phyloP scores from a whole-genome alignment of 2,329 filamentous ascomycete species.

The Diaporthe capsici region DNA sequence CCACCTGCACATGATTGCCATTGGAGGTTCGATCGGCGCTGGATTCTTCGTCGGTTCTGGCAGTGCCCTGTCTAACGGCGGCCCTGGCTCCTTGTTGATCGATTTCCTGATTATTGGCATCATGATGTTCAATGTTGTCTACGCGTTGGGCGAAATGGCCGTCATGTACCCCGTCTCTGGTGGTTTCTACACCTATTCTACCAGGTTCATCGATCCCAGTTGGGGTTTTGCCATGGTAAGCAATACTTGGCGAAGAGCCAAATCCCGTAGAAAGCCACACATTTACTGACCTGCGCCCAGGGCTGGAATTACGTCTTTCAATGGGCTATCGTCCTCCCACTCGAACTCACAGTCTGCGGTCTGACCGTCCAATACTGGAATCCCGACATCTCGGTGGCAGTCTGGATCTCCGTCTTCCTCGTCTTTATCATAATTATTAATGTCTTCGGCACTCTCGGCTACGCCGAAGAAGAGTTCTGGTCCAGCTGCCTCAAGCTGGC shows the following conservation, averaged over 20 bases:
- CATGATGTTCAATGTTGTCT: conserved; percentile 74
- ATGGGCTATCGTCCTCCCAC: conserved; percentile 62
- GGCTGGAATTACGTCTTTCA: conserved; percentile 63
- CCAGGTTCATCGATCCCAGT: conserved; percentile 70
- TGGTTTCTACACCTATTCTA: conserved; percentile 70
- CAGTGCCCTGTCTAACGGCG: conserved; percentile 62
- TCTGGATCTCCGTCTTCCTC: conserved; percentile 72
- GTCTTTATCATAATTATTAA: conserved; percentile 66
- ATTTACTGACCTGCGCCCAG: background rate
- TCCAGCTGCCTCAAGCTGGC: conserved; percentile 69
- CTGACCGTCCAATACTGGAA: conserved; percentile 66
- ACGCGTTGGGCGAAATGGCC: conserved; percentile 71
- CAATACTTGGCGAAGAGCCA: conserved; percentile 41
- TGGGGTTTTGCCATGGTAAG: conserved; percentile 68
- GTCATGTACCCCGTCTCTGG: conserved; percentile 70
- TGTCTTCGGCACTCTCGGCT: conserved; percentile 69
- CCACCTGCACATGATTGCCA: conserved; percentile 68
- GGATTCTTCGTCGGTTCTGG: conserved; percentile 75
- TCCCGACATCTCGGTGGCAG: conserved; percentile 57
- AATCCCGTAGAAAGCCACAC: background rate
- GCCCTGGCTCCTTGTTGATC: conserved; percentile 59
- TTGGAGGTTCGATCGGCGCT: conserved; percentile 70
- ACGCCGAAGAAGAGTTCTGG: conserved; percentile 73
- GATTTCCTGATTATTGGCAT: conserved; percentile 69
- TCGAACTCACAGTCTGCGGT: conserved; percentile 64